These are phyloP conservation scores for Candida sanyaensis DNA, from an alignment of 1,139 yeast genomes.

Conservation along the genomic window DNA sequence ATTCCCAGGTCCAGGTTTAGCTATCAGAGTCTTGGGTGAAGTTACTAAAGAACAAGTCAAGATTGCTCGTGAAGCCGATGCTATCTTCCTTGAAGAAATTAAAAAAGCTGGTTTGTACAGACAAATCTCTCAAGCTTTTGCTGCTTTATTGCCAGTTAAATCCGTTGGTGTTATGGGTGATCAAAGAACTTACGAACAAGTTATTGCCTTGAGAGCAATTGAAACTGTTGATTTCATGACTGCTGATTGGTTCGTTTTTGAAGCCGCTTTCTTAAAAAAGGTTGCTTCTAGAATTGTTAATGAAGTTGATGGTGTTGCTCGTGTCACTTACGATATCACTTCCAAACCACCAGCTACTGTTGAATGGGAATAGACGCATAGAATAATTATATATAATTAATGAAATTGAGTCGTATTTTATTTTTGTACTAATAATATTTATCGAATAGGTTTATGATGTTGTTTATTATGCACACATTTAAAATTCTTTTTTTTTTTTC, in stretches of 20 bases:
- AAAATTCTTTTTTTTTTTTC: no score
- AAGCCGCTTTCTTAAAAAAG: conserved; percentile 85
- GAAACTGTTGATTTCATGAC: conserved; percentile 99
- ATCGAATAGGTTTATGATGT: not conserved
- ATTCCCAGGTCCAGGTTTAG: conserved; percentile 99
- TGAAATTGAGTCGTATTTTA: not conserved
- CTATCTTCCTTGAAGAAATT: conserved; percentile 94
- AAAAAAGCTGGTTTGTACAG: conserved; percentile 89
- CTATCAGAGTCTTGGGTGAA: conserved; percentile 96
- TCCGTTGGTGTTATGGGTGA: conserved; percentile 99
- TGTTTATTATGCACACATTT: not conserved
- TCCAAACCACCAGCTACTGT: conserved; percentile 99
- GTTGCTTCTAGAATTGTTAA: conserved; percentile 97
- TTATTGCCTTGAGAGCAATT: conserved; percentile 96
- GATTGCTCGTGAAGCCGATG: conserved; percentile 97
- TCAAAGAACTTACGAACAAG: conserved; percentile 98
- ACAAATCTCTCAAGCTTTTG: conserved; percentile 96
- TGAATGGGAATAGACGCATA: conserved; percentile 84
- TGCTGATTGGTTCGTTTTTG: conserved; percentile 98
- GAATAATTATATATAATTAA: not conserved
- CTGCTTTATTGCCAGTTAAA: conserved; percentile 94
- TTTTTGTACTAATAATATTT: conserved; percentile 1
- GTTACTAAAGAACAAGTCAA: conserved; percentile 90
- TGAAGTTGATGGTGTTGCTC: conserved; percentile 98
- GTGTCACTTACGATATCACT: conserved; percentile 98